Percentiles rank a stretch among this genome's conserved stretches.
Conservation (phyloP, 2,329 filamentous ascomycete genomes). For the Clarireedia monteithiana region DNA sequence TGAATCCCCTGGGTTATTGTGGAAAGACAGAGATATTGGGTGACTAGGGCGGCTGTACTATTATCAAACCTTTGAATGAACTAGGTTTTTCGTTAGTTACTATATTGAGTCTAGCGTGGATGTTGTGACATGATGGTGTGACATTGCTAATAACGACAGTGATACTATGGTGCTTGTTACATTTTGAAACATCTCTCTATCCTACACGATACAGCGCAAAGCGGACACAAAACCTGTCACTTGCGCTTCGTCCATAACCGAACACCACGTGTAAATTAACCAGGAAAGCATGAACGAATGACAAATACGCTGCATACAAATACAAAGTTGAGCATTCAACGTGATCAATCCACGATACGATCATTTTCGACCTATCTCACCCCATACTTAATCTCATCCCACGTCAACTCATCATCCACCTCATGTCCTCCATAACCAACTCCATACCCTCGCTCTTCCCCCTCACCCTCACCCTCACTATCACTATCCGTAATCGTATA, state of each 20-base stretch:
- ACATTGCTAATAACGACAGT: background rate
- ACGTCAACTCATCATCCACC: background rate
- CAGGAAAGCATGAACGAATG: no score
- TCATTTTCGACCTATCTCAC: background rate
- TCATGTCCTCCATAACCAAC: background rate
- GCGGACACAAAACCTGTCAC: no score
- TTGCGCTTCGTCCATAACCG: no score
- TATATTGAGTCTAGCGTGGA: background rate
- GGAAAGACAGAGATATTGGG: background rate
- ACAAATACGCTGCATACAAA: no score
- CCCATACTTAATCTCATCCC: background rate
- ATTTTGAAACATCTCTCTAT: no score
- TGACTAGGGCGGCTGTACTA: background rate
- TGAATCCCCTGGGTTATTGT: background rate
- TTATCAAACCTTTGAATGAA: background rate
- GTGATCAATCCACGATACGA: no score
- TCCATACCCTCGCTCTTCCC: background rate
- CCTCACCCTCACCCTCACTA: background rate
- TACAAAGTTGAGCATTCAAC: no score
- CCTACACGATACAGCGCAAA: no score
- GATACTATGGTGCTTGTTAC: no score
- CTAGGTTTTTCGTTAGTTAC: background rate
- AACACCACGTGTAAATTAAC: no score
- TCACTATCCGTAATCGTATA: constrained; percentile 3
- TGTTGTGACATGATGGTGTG: background rate